A percentile compares a stretch with the other conserved stretches of the same genome.
phyloP scores from a whole-genome alignment of 1,284 basidiomycete species.

The Leccinum griseonigrum region DNA sequence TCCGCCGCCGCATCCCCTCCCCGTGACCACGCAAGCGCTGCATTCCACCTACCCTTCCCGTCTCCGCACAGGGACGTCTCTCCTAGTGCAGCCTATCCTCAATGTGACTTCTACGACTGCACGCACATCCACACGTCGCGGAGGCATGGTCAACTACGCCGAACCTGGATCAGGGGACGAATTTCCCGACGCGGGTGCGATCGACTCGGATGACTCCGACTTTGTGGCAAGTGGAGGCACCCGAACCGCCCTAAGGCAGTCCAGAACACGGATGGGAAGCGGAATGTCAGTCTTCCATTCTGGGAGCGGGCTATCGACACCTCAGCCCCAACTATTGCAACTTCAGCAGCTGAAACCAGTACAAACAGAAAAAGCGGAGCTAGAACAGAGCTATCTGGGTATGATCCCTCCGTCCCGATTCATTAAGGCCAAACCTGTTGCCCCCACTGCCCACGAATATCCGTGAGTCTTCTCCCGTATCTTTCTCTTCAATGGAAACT shows the following conservation, averaged over 20 bases:
- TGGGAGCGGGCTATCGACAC: constrained; percentile 32
- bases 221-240: constrained; percentile 53
- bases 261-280: constrained; percentile 36
- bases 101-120: constrained; percentile 37
- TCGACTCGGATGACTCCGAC: constrained; percentile 76
- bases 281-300: constrained; percentile 38
- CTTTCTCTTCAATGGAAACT: constrained; percentile 13
- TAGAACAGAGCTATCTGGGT: constrained; percentile 89
- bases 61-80: constrained; percentile 88
- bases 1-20: constrained; percentile 52
- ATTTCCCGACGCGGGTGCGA: constrained; percentile 71
- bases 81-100: constrained; percentile 89
- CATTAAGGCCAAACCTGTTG: constrained; percentile 61
- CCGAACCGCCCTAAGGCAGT: constrained; percentile 42
- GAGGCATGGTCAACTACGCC: constrained; percentile 80
- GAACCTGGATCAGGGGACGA: constrained; percentile 85
- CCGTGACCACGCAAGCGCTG: constrained; percentile 67
- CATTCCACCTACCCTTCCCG: constrained; percentile 87
- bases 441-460: constrained; percentile 65
- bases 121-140: constrained; percentile 53
- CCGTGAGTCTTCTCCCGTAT: constrained; percentile 49
- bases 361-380: constrained; percentile 49
- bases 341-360: constrained; percentile 25
- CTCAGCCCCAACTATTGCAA: constrained; percentile 31
- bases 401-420: constrained; percentile 80